Evolutionary conservation across 1,284 basidiomycete species (phyloP).

Genomic region (Cutaneotrichosporon mucoides): DNA sequence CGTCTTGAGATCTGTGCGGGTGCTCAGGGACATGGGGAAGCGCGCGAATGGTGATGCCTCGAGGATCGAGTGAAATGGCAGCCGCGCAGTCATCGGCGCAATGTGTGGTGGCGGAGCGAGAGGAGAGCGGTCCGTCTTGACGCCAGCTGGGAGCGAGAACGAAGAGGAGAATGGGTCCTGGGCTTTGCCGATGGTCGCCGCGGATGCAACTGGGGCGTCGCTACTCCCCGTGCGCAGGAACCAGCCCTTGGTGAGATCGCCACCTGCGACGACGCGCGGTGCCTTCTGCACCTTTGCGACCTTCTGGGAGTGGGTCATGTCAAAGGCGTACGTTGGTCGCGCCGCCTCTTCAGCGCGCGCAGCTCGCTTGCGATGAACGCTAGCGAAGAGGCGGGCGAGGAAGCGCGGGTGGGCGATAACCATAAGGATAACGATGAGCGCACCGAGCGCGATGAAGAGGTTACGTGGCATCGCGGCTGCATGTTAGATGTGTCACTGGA

Average conservation of each 20-base stretch:
- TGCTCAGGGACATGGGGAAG: conserved; percentile 22
- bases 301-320: conserved; percentile 7
- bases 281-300: neutral
- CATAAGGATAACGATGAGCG: conserved; percentile 31
- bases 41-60: conserved; percentile 33
- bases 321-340: conserved; percentile 10
- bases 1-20: conserved; percentile 31
- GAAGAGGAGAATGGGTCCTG: neutral
- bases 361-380: conserved; percentile 15
- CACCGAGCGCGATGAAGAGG: conserved; percentile 28
- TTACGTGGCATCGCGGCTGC: conserved; percentile 5
- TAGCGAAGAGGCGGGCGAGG: conserved; percentile 42
- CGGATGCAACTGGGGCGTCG: neutral
- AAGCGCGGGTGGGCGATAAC: conserved; percentile 40
- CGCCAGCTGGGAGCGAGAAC: neutral
- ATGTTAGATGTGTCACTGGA: neutral
- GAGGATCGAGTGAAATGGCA: conserved; percentile 28
- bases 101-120: conserved; percentile 37
- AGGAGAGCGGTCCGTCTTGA: neutral
- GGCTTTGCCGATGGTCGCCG: neutral
- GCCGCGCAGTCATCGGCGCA: conserved; percentile 23
- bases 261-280: conserved; percentile 25
- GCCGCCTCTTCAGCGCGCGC: conserved; percentile 2
- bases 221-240: conserved; percentile 15
- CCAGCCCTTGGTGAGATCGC: conserved; percentile 35